These are phyloP conservation scores for Alternaria ventricosa DNA, from an alignment of 2,329 filamentous ascomycete genomes.

Conservation along the genomic window DNA sequence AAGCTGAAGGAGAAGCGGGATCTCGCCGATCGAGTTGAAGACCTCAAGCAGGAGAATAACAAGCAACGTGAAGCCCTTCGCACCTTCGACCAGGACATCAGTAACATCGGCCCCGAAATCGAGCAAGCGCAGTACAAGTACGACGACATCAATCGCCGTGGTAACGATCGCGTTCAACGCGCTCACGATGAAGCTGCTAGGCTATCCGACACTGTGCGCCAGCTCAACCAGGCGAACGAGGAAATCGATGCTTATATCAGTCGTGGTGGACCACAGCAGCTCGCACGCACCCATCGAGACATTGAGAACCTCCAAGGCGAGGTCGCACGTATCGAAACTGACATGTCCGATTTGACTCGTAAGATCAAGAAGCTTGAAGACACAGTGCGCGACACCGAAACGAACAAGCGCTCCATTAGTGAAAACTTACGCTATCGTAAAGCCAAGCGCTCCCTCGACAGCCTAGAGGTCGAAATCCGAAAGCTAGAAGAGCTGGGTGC, in stretches of 20 bases:
- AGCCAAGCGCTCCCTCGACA: slow-evolving; percentile 71
- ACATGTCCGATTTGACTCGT: slow-evolving; percentile 70
- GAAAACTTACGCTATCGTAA: slow-evolving; percentile 90
- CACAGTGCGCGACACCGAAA: slow-evolving; percentile 78
- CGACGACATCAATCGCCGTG: slow-evolving; percentile 76
- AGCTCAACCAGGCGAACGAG: slow-evolving; percentile 75
- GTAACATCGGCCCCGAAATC: slow-evolving; percentile 76
- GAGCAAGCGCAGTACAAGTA: slow-evolving; percentile 76
- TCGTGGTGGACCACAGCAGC: slow-evolving; percentile 73
- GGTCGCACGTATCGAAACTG: slow-evolving; percentile 69
- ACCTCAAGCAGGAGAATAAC: slow-evolving; percentile 70
- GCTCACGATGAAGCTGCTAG: slow-evolving; percentile 73
- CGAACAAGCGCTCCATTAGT: slow-evolving; percentile 82
- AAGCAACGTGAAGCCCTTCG: slow-evolving; percentile 75
- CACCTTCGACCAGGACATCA: slow-evolving; percentile 73
- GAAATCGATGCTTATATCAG: slow-evolving; percentile 83
- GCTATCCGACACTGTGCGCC: slow-evolving; percentile 75
- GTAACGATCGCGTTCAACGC: slow-evolving; percentile 74
- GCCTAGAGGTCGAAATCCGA: slow-evolving; percentile 71
- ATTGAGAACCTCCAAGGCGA: slow-evolving; percentile 71
- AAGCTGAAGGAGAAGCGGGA: slow-evolving; percentile 82
- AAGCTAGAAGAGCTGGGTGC: slow-evolving; percentile 81
- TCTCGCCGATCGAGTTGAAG: slow-evolving; percentile 73
- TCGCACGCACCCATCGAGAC: slow-evolving; percentile 72
- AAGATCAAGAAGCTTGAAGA: slow-evolving; percentile 79